Conservation (phyloP, 2,329 filamentous ascomycete species). For the Lecanicillium sp. region DNA sequence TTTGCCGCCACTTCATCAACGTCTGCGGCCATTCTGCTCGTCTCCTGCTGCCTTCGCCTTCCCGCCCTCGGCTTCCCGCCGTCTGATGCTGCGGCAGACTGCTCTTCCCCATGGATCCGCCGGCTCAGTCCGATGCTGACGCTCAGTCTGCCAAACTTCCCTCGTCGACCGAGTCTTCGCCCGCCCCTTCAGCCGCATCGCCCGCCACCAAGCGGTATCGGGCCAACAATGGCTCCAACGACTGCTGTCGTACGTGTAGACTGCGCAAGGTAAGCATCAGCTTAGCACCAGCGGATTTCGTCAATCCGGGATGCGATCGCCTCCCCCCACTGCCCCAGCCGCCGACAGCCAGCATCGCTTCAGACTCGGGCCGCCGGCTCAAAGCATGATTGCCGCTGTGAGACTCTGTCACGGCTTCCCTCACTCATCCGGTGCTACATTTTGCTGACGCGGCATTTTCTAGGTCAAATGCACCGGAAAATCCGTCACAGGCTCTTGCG, state of each 20-base stretch:
- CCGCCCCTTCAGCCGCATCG: conserved; percentile 16
- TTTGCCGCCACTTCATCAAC: too few relatives aligned
- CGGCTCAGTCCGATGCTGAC: conserved; percentile 1
- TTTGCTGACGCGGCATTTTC: background rate
- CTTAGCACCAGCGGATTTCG: background rate
- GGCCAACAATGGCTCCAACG: conserved; percentile 21
- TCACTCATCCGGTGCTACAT: too few relatives aligned
- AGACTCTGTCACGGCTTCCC: too few relatives aligned
- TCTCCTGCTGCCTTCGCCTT: background rate
- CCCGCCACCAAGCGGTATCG: conserved; percentile 28
- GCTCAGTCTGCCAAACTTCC: conserved; percentile 2
- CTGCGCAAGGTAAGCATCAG: conserved; percentile 29
- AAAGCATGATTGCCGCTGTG: too few relatives aligned
- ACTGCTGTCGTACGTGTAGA: conserved; percentile 34
- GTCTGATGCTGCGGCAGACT: conserved; percentile 1
- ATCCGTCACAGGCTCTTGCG: conserved; percentile 29
- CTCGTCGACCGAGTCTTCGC: conserved; percentile 12
- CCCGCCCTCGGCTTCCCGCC: background rate
- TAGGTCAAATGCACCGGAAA: conserved; percentile 39
- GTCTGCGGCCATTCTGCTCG: background rate
- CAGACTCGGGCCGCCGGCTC: too few relatives aligned
- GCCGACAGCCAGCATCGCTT: background rate
- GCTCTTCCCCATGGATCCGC: conserved; percentile 8
- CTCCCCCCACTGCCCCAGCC: background rate
- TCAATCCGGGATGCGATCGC: too few relatives aligned